A percentile compares a stretch with the other conserved stretches of the same genome.
Evolutionary conservation across 441 rosid species (phyloP).

Genomic region (Brassica hybrid): DNA sequence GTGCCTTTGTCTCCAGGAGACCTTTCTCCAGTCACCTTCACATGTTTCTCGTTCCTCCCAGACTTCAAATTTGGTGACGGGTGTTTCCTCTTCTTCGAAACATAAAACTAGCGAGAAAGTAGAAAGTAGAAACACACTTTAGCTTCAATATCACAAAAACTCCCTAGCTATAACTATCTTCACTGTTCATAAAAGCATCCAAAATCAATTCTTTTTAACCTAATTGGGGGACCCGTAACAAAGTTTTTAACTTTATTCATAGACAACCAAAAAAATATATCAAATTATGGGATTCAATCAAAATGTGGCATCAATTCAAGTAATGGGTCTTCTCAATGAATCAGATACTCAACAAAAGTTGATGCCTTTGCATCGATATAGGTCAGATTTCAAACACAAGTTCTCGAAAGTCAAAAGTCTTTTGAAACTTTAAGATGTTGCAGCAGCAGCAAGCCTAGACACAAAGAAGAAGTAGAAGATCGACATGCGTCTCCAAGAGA

Average conservation of each 20-base stretch:
- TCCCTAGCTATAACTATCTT: constrained; percentile 6
- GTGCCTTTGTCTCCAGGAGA: constrained; percentile 77
- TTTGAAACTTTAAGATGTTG: constrained; percentile 8
- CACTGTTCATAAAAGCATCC: neutral
- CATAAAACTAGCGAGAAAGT: constrained; percentile 58
- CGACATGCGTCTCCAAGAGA: no score
- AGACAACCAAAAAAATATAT: neutral
- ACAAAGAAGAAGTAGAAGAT: constrained; percentile 13
- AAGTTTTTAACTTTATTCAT: neutral
- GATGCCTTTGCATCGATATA: constrained; percentile 17
- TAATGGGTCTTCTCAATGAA: constrained; percentile 15
- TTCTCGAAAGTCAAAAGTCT: neutral
- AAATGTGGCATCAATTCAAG: constrained; percentile 17
- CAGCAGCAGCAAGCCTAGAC: constrained; percentile 9
- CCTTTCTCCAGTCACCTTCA: constrained; percentile 52
- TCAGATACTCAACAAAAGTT: constrained; percentile 4
- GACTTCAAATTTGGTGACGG: constrained; percentile 66
- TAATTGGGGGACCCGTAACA: no score
- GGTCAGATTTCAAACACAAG: constrained; percentile 9
- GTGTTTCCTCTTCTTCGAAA: constrained; percentile 79
- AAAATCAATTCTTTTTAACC: neutral
- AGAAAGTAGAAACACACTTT: constrained; percentile 5
- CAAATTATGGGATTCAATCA: neutral
- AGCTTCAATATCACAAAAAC: constrained; percentile 31
- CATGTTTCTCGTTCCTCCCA: constrained; percentile 58